Evolutionary conservation across 768 basidiomycete species (phyloP).

Genomic region (Rubroboletus satanas): DNA sequence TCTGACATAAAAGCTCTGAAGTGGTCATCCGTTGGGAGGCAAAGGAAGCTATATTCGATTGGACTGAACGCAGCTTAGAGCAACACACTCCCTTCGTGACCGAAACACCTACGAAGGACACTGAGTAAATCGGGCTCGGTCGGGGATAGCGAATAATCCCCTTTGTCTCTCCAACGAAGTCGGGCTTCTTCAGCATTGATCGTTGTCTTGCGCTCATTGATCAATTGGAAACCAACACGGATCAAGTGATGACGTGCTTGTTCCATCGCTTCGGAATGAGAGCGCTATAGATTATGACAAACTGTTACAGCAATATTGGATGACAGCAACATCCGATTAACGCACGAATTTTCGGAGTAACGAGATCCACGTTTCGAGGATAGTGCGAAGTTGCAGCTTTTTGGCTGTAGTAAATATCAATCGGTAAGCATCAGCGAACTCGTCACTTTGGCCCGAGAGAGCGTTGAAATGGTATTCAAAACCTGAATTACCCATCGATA

Average conservation of each 20-base stretch:
- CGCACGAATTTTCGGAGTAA: slow-evolving; percentile 48
- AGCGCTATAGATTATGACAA: slow-evolving; percentile 34
- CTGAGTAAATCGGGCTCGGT: slow-evolving; percentile 46
- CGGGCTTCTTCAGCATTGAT: slow-evolving; percentile 32
- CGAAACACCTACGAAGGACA: slow-evolving; percentile 42
- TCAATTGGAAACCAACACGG: slow-evolving; percentile 51
- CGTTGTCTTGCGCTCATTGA: slow-evolving; percentile 45
- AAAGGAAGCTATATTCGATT: slow-evolving; percentile 49
- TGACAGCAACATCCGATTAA: slow-evolving; percentile 4
- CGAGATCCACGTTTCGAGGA: slow-evolving; percentile 58
- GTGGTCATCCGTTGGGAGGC: slow-evolving; percentile 49
- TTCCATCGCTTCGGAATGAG: slow-evolving; percentile 41
- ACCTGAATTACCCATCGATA: slow-evolving; percentile 32
- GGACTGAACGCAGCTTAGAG: slow-evolving; percentile 39
- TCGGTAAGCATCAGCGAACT: slow-evolving; percentile 53
- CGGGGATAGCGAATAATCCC: slow-evolving; percentile 5
- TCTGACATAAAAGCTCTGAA: slow-evolving; percentile 58
- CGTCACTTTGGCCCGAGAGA: slow-evolving; percentile 44
- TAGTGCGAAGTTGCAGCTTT: slow-evolving; percentile 48
- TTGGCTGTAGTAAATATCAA: slow-evolving; percentile 52
- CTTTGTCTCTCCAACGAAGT: slow-evolving; percentile 14
- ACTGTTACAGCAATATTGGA: slow-evolving; percentile 5
- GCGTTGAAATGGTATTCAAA: slow-evolving; percentile 56
- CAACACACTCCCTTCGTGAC: neutral
- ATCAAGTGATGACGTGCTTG: slow-evolving; percentile 46